phyloP scores from a whole-genome alignment of 345 rosid genomes.

The Zanthoxylum bungeanum region DNA sequence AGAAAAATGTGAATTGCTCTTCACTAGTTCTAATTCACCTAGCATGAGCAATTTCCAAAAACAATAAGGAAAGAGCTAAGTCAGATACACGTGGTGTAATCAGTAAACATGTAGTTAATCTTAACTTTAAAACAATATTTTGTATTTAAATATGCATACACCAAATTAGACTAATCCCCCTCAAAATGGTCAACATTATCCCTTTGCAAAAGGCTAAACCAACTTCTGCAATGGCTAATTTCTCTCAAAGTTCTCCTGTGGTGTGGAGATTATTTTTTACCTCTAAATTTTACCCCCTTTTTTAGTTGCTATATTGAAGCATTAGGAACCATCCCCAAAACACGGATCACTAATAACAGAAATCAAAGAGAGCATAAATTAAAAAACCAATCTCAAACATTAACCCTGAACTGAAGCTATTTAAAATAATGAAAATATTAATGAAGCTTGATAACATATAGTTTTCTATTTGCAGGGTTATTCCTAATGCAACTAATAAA shows the following conservation, averaged over 20 bases:
- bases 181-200: neutral
- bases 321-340: neutral
- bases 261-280: too few relatives aligned
- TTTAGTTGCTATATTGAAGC: neutral
- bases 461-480: neutral
- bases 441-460: neutral
- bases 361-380: neutral
- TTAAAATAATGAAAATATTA: neutral
- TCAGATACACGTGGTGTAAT: neutral
- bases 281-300: neutral
- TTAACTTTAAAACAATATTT: too few relatives aligned
- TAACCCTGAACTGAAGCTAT: too few relatives aligned
- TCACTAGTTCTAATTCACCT: neutral
- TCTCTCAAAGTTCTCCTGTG: neutral
- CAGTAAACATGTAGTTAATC: neutral
- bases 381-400: neutral
- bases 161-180: neutral
- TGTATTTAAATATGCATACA: too few relatives aligned
- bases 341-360: neutral
- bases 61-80: neutral
- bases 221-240: neutral
- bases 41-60: neutral
- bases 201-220: neutral
- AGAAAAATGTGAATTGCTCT: too few relatives aligned
- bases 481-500: neutral